Evolutionary conservation across 1,139 yeast species (phyloP), one percentile per base, ranked within the genome.

Genomic region (Debaryomycetaceae sp.): DNA sequence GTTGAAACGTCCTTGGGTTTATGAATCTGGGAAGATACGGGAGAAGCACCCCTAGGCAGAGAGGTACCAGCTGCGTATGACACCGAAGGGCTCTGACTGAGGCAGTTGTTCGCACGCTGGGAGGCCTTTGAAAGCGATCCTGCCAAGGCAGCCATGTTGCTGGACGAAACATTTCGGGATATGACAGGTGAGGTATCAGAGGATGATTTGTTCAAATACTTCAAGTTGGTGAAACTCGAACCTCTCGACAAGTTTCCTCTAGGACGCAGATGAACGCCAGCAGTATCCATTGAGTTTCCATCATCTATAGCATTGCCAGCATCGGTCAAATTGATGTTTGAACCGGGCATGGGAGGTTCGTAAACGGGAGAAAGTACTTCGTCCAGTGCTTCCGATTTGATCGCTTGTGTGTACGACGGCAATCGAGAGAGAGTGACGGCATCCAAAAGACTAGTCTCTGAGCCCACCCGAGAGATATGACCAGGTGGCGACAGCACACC

Each of bases 361-460:
- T 84, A 84, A 1, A 75, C 73, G 0, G 94, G 92, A 1, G 91
- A 75, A 31, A 81, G 61, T 33, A 74, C 78, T 32, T 69, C 78
- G 4, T 66, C 77, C 6, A 65, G 59, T 4, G 63, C 60, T 28
- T 68, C 76, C 2, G 76, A 60, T 49, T 71, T 73, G 57, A 83
- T 65, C 0, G 98, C 97, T 34, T 87, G 83, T 7, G 75, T 75
- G 59, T 91, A 91, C 0, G 95, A 80, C 0, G 98, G 98, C 3
- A 89, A 95, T 42, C 79, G 66, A 13, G 83, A 79, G 48, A 89
- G 56, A 33, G 35, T 50, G 13, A 49, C 54, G 33, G 43, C 50
- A 35, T 44, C 53, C 26, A 46, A 41, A 47, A 46, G 37, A 35
- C 47, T 40, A 26, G 47, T 38, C 30, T 64, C 73, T 0, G 89